Percentiles rank a stretch among this genome's conserved stretches.
These are phyloP conservation scores for Leucoagaricus sp. DNA, from an alignment of 1,284 basidiomycete species.

Conservation along the genomic window DNA sequence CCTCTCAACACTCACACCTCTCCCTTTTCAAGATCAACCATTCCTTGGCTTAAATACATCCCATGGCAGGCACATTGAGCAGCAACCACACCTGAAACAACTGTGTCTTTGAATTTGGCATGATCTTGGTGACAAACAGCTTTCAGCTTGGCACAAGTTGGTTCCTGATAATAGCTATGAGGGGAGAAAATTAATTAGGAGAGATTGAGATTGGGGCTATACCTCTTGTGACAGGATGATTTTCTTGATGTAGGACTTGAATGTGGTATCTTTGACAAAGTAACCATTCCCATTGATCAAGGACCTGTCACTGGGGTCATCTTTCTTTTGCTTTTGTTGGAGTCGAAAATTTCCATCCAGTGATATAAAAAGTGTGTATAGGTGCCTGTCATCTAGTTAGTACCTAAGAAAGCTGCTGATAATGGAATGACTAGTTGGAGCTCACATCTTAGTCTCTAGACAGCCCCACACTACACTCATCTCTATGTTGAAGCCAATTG, in stretches of 20 bases:
- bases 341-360: constrained; percentile 30
- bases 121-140: constrained; percentile 27
- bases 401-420: not conserved
- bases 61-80: constrained; percentile 28
- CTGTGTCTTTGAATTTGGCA: constrained; percentile 27
- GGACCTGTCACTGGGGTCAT: constrained; percentile 30
- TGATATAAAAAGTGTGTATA: constrained; percentile 17
- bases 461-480: too few species aligned
- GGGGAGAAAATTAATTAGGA: not conserved
- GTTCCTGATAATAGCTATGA: constrained; percentile 15
- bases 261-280: constrained; percentile 21
- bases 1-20: constrained; percentile 24
- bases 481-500: constrained; percentile 28
- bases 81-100: constrained; percentile 27
- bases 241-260: constrained; percentile 20
- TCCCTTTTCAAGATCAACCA: constrained; percentile 26
- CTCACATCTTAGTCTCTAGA: too few species aligned
- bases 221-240: not conserved
- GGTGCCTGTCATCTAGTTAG: constrained; percentile 20
- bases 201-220: not conserved
- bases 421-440: not conserved
- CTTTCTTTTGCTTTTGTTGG: constrained; percentile 25
- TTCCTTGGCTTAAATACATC: constrained; percentile 24
- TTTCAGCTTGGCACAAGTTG: constrained; percentile 25
- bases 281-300: constrained; percentile 27